Evolutionary conservation across 1,139 yeast species (phyloP).

Genomic region (Insectozyma bohioensis): DNA sequence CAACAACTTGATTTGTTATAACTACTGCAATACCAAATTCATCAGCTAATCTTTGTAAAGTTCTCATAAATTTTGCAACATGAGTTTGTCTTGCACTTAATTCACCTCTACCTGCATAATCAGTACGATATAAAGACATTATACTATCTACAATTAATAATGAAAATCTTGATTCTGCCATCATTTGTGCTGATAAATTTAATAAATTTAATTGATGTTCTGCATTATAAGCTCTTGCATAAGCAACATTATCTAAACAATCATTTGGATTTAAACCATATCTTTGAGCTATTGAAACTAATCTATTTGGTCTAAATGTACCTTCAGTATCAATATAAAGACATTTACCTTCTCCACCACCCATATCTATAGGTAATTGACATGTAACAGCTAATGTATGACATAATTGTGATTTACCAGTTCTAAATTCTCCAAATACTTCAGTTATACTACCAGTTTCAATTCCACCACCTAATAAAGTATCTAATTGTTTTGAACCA

Average conservation of each 20-base stretch:
- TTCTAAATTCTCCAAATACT: slow-evolving; percentile 94
- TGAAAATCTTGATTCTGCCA: slow-evolving; percentile 86
- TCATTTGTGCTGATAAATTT: slow-evolving; percentile 91
- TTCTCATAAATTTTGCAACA: slow-evolving; percentile 90
- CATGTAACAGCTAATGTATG: slow-evolving; percentile 97
- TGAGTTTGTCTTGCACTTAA: slow-evolving; percentile 93
- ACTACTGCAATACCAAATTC: slow-evolving; percentile 98
- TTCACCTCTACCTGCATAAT: slow-evolving; percentile 95
- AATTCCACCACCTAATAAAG: slow-evolving; percentile 92
- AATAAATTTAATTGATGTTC: slow-evolving; percentile 90
- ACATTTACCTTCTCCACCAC: slow-evolving; percentile 99
- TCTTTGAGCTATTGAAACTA: slow-evolving; percentile 86
- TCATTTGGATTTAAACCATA: slow-evolving; percentile 94
- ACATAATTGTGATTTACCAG: slow-evolving; percentile 96
- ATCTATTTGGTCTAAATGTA: slow-evolving; percentile 89
- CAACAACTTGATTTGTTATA: slow-evolving; percentile 97
- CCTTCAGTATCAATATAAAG: slow-evolving; percentile 96
- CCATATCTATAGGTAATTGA: slow-evolving; percentile 95
- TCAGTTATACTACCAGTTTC: slow-evolving; percentile 98
- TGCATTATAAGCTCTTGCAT: slow-evolving; percentile 95
- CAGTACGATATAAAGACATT: slow-evolving; percentile 95
- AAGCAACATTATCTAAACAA: slow-evolving; percentile 93
- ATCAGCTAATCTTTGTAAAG: slow-evolving; percentile 89
- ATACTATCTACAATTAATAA: slow-evolving; percentile 90
- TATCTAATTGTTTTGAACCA: slow-evolving; percentile 92